Conservation (phyloP, 495 filamentous ascomycete species). For the Hyaloscypha hepaticicola region DNA sequence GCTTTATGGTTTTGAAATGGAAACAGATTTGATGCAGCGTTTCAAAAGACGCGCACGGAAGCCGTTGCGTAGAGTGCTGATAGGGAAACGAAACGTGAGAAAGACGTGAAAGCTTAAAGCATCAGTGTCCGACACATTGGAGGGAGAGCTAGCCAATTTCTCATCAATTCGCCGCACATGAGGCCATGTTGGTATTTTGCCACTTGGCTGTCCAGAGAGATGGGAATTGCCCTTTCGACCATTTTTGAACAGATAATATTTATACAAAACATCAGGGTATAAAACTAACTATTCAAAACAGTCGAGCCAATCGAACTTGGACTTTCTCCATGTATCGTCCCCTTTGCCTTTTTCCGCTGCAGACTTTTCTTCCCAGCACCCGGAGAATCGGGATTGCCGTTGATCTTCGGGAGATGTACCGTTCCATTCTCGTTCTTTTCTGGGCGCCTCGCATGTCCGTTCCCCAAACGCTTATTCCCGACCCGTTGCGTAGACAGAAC, state of each 20-base stretch:
- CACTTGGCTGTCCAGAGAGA: background rate
- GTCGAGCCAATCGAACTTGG: conserved; percentile 5
- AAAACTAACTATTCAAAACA: background rate
- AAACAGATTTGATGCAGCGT: background rate
- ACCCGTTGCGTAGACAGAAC: background rate
- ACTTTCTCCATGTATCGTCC: background rate
- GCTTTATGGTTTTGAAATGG: background rate
- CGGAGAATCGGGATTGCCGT: conserved; percentile 14
- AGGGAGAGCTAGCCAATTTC: background rate
- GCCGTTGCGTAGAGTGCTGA: no score
- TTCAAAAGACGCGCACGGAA: background rate
- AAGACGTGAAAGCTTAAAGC: background rate
- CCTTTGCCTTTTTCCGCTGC: conserved; percentile 18
- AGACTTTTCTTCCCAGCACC: conserved; percentile 19
- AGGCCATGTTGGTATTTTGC: no score
- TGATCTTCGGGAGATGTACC: background rate
- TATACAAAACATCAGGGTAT: background rate
- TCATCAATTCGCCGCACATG: background rate
- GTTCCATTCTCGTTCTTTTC: background rate
- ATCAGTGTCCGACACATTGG: background rate
- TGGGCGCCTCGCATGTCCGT: background rate
- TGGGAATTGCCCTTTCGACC: background rate
- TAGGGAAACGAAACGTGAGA: no score
- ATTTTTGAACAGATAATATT: background rate
- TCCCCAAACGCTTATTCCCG: background rate